A percentile compares a stretch with the other conserved stretches of the same genome.
Conservation (phyloP, 371 early-diverging fungal genomes). For the Mortierella sp. region DNA sequence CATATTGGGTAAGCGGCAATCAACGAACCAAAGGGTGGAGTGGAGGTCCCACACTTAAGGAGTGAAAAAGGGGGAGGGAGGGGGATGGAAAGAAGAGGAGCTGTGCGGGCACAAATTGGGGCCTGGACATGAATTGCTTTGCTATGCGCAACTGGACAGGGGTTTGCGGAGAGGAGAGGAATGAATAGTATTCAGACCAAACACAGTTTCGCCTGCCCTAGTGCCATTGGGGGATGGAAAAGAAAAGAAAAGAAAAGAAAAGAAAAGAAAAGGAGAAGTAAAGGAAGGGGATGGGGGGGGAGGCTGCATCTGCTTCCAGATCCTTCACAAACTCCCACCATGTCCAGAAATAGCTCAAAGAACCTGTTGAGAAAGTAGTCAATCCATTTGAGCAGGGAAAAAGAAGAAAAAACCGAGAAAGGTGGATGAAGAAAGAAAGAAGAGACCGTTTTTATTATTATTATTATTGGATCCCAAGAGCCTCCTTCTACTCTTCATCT, state of each 20-base stretch:
- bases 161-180: too few species aligned
- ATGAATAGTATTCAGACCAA: too few species aligned
- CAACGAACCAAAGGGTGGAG: too few species aligned
- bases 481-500: slow-evolving; percentile 34
- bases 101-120: too few species aligned
- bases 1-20: too few species aligned
- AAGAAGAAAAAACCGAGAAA: slow-evolving; percentile 2
- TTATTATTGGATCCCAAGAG: slow-evolving; percentile 9
- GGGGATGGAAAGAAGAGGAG: too few species aligned
- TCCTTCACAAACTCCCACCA: background rate
- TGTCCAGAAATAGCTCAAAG: background rate
- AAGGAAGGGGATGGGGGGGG: background rate
- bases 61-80: too few species aligned
- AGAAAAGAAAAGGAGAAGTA: background rate
- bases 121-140: too few species aligned
- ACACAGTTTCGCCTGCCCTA: too few species aligned
- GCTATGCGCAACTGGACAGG: too few species aligned
- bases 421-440: background rate
- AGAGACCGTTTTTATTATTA: background rate
- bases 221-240: background rate
- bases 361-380: background rate
- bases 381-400: background rate
- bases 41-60: too few species aligned
- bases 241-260: background rate
- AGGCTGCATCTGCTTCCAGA: background rate